Percentiles rank a stretch among this genome's conserved stretches.
Evolutionary conservation across 192 early-diverging fungal genomes (phyloP).

Genomic region (Coemansia sp.): DNA sequence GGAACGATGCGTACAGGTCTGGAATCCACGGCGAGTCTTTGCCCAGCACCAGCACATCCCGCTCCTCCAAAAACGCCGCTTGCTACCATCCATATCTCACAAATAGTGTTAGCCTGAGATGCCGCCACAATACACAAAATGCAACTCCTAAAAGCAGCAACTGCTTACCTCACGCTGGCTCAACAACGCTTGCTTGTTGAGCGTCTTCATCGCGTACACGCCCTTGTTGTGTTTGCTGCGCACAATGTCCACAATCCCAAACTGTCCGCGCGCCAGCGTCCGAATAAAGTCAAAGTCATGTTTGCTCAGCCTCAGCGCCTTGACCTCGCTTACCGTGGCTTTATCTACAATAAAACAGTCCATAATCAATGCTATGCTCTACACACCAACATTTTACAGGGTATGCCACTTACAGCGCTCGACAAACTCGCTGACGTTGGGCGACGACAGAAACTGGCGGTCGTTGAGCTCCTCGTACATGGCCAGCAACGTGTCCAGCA

Average conservation of each 20-base stretch:
- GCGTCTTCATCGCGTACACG: conserved; percentile 80
- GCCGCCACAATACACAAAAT: too few relatives aligned
- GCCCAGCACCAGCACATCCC: conserved; percentile 87
- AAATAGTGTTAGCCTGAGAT: too few relatives aligned
- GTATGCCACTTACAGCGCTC: conserved; percentile 38
- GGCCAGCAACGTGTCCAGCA: conserved; percentile 45
- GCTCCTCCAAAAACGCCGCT: conserved; percentile 90
- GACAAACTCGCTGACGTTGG: conserved; percentile 49
- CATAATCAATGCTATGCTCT: background rate
- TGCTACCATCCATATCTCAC: conserved; percentile 55
- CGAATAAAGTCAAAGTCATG: conserved; percentile 48
- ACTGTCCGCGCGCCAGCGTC: conserved; percentile 52
- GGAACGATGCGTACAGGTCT: conserved; percentile 66
- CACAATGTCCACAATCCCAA: conserved; percentile 72
- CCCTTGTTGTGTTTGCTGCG: conserved; percentile 63
- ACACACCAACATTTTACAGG: too few relatives aligned
- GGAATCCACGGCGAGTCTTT: conserved; percentile 67
- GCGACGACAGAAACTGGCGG: conserved; percentile 28
- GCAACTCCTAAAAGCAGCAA: too few relatives aligned
- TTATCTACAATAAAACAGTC: conserved; percentile 20
- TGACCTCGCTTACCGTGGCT: conserved; percentile 29
- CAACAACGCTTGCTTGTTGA: conserved; percentile 71
- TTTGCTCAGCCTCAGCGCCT: conserved; percentile 34
- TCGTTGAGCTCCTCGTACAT: conserved; percentile 47
- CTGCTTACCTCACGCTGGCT: conserved; percentile 65